Evolutionary conservation across 257 asterid genomes (phyloP).

Genomic region (Capsicum chinense): DNA sequence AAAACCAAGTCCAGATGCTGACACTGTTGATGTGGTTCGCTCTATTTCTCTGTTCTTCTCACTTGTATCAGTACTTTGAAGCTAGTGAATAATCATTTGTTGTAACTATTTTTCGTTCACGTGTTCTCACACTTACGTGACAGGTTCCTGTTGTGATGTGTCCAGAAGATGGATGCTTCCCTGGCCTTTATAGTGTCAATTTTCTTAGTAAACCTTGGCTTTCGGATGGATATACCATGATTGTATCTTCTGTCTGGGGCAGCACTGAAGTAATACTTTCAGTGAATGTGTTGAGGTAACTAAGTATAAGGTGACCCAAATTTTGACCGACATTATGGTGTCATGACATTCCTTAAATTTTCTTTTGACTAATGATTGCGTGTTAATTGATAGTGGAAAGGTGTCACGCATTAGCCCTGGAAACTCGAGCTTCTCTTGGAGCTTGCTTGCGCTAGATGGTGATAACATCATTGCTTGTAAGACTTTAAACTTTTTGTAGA

Average conservation of each 20-base stretch:
- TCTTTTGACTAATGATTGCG: slow-evolving; percentile 8
- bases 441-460: slow-evolving; percentile 71
- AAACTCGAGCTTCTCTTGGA: slow-evolving; percentile 70
- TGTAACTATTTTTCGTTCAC: background rate
- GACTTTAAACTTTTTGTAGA: slow-evolving; percentile 25
- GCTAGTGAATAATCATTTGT: background rate
- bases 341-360: background rate
- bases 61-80: background rate
- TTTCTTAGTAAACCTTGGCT: slow-evolving; percentile 77
- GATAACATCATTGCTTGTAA: slow-evolving; percentile 79
- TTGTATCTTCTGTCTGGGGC: slow-evolving; percentile 84
- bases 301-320: slow-evolving; percentile 25
- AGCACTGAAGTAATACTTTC: slow-evolving; percentile 68
- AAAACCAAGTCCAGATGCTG: slow-evolving; percentile 47
- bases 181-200: slow-evolving; percentile 71
- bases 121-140: slow-evolving; percentile 15
- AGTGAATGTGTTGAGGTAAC: slow-evolving; percentile 72
- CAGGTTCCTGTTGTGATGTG: slow-evolving; percentile 84
- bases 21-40: slow-evolving; percentile 73
- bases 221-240: slow-evolving; percentile 79
- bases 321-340: slow-evolving; percentile 20
- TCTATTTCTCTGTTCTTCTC: slow-evolving; percentile 27
- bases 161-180: slow-evolving; percentile 82
- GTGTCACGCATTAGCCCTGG: slow-evolving; percentile 75
- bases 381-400: slow-evolving; percentile 59